These are phyloP conservation scores for Musa acuminata DNA, from an alignment of 176 grass and related monocot species.

Conservation along the genomic window DNA sequence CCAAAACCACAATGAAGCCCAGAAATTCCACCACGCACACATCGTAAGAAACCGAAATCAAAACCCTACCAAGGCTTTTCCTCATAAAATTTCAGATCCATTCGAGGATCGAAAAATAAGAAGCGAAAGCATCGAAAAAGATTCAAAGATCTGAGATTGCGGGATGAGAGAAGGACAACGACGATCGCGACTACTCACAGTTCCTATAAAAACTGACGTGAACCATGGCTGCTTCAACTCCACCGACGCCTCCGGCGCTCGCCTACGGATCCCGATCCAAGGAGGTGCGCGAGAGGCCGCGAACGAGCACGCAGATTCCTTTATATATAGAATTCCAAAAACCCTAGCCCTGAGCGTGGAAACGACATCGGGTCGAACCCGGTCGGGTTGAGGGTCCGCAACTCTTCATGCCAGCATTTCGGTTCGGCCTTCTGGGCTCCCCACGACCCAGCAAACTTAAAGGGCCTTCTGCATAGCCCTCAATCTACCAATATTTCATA, in stretches of 20 bases:
- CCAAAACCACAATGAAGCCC: background rate
- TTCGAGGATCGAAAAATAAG: background rate
- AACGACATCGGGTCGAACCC: too few relatives aligned
- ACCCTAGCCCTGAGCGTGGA: conserved; percentile 43
- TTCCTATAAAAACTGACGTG: conserved; percentile 52
- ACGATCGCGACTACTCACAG: conserved; percentile 19
- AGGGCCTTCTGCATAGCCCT: too few relatives aligned
- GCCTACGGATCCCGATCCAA: background rate
- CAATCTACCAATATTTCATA: too few relatives aligned
- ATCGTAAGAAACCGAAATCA: background rate
- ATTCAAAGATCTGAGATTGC: background rate
- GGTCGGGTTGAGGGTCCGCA: too few relatives aligned
- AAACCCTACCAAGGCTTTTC: background rate
- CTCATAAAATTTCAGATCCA: background rate
- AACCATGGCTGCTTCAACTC: conserved; percentile 30
- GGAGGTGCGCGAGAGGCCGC: conserved; percentile 4
- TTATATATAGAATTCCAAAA: conserved; percentile 40
- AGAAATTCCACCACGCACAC: background rate
- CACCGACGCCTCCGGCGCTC: background rate
- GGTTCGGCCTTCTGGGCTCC: too few relatives aligned
- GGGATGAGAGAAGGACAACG: background rate
- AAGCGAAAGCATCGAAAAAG: background rate
- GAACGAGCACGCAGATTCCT: background rate
- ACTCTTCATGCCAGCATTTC: too few relatives aligned
- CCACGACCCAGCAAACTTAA: too few relatives aligned